These are phyloP conservation scores for Rhinocladiella mackenziei DNA, from an alignment of 2,329 filamentous ascomycete species.

Conservation along the genomic window DNA sequence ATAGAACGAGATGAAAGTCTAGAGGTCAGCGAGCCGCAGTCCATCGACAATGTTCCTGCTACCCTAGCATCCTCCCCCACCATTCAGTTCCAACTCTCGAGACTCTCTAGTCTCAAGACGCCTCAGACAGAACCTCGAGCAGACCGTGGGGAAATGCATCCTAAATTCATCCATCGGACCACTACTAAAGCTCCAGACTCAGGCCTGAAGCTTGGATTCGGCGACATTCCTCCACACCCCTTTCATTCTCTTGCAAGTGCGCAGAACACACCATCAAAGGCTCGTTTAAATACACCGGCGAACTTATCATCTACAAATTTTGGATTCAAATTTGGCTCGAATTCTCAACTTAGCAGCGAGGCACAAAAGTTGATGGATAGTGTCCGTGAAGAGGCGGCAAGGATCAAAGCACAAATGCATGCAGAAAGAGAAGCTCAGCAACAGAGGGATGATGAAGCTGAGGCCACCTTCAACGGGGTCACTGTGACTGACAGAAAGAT, in stretches of 20 bases:
- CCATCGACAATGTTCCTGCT: slow-evolving; percentile 34
- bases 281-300: slow-evolving; percentile 27
- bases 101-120: slow-evolving; percentile 46
- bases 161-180: slow-evolving; percentile 70
- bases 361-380: slow-evolving; percentile 60
- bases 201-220: slow-evolving; percentile 74
- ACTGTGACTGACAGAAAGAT: slow-evolving; percentile 60
- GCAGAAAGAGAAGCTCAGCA: slow-evolving; percentile 58
- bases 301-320: slow-evolving; percentile 38
- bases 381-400: slow-evolving; percentile 66
- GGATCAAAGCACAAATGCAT: slow-evolving; percentile 65
- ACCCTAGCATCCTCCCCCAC: slow-evolving; percentile 34
- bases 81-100: slow-evolving; percentile 33
- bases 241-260: slow-evolving; percentile 23
- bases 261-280: slow-evolving; percentile 40
- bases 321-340: slow-evolving; percentile 44
- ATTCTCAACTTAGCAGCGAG: slow-evolving; percentile 45
- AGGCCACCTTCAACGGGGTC: slow-evolving; percentile 36
- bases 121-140: slow-evolving; percentile 67
- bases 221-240: slow-evolving; percentile 25
- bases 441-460: slow-evolving; percentile 46
- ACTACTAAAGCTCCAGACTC: slow-evolving; percentile 75
- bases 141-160: slow-evolving; percentile 81
- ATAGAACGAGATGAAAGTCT: slow-evolving; percentile 46
- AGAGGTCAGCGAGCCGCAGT: slow-evolving; percentile 32